Evolutionary conservation across 495 filamentous ascomycete species (phyloP), one percentile per base, ranked within the genome.

Genomic region (Baudoinia panamericana): DNA sequence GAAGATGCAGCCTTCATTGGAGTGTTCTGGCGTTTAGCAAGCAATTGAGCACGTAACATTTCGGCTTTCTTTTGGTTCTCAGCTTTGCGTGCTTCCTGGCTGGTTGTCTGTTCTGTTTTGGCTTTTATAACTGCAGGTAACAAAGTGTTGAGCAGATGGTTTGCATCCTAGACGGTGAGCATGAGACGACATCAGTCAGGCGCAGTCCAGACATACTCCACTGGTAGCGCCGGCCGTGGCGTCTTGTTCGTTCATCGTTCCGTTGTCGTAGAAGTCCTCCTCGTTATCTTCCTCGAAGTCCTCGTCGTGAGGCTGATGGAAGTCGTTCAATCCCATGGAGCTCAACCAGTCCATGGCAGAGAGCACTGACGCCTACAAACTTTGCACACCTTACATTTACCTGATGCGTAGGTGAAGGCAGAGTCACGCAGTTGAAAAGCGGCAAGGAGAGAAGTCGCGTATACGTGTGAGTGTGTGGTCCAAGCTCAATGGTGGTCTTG

Each of bases 21-120:
- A 13, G 45, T 41, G 18, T 48, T 41, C 17, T 45, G 29, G 13
- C 46, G 40, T 28, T 45, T 39, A 17, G 50, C 45, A 12, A 53
- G 15, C 25, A 53, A 18, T 30, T 50, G 43, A 4, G 50, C 50
- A 5, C 50, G 46, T 15, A 53, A 37, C 36, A 41, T 12, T 1
- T 46, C 45, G 4, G 50, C 41, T 19, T 37, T 36, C 12, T 20
- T 29, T 23, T 46, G 48, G 25, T 51, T 51, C 36, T 46, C 48
- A 3, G 32, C 41, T 21, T 46, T 46, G 5, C 22, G 15, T 25
- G 36, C 25, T n/a, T 40, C 46, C 5, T 17, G 4, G 30, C 20
- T 11, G 5, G 5, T 29, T 5, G 13, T 10, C n/a, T 4, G 16
- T 17, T 21, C 36, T 21, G 23, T 16, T n/a, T 18, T 11, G 23